Conservation (phyloP, 192 early-diverging fungal genomes). For the Haplosporangium gracile region DNA sequence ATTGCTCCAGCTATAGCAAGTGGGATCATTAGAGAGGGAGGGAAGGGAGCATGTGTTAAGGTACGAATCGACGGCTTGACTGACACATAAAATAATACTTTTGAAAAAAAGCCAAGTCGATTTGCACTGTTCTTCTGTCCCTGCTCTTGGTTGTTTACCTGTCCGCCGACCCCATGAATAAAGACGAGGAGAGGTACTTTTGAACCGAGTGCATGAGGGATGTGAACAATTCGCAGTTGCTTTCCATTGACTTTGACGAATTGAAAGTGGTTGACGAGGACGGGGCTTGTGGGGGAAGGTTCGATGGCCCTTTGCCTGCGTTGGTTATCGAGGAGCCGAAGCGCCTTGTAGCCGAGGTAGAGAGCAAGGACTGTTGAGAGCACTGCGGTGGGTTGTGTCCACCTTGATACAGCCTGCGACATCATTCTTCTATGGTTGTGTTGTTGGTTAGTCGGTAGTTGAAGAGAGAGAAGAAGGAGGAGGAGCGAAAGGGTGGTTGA, state of each 20-base stretch:
- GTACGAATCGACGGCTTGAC: not conserved
- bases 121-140: not conserved
- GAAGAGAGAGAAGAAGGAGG: not conserved
- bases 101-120: not conserved
- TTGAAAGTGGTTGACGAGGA: constrained; percentile 58
- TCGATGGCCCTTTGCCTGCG: constrained; percentile 2
- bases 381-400: constrained; percentile 19
- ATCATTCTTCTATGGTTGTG: not conserved
- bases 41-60: not conserved
- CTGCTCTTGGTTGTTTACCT: constrained; percentile 54
- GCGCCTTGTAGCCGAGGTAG: constrained; percentile 34
- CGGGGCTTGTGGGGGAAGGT: constrained; percentile 31
- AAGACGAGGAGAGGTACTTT: constrained; percentile 69
- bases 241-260: constrained; percentile 64
- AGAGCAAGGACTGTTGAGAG: constrained; percentile 37
- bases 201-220: constrained; percentile 65
- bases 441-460: not conserved
- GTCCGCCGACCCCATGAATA: constrained; percentile 71
- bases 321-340: constrained; percentile 10
- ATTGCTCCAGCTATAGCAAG: constrained; percentile 62
- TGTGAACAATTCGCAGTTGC: constrained; percentile 64
- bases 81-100: not conserved
- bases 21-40: not conserved
- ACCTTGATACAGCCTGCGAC: not conserved
- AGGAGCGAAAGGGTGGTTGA: not conserved